Conservation (phyloP, 176 grass and related monocot genomes). For the Musa troglodytarum region DNA sequence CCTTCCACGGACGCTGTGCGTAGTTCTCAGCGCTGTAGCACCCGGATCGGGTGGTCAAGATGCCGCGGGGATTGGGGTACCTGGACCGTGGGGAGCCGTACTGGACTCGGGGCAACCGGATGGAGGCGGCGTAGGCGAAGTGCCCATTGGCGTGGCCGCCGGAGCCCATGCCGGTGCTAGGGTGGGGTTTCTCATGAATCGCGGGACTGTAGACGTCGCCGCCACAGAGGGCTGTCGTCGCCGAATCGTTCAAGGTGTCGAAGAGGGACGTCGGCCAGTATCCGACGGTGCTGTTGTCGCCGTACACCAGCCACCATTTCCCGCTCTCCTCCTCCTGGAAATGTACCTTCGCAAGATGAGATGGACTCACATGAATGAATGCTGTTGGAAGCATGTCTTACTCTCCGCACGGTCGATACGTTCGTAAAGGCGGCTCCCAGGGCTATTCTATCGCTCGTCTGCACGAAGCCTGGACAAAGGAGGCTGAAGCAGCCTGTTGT, state of each 20-base stretch:
- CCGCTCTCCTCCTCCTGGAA: not conserved
- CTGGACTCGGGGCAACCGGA: not conserved
- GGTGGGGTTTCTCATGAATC: not conserved
- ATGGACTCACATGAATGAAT: not conserved
- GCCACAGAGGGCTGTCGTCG: not conserved
- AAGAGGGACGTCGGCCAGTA: not conserved
- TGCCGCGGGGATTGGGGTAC: not conserved
- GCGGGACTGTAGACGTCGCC: not conserved
- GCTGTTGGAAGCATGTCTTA: not conserved
- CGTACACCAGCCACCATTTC: not conserved
- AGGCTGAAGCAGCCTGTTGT: slow-evolving; percentile 1
- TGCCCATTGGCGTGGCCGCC: not conserved
- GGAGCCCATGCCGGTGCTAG: not conserved
- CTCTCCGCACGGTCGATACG: not conserved
- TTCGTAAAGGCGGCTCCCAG: not conserved
- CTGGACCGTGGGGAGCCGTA: not conserved
- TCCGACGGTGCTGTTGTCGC: not conserved
- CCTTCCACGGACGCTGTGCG: not conserved
- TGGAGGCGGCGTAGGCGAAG: not conserved
- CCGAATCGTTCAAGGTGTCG: not conserved
- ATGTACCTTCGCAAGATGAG: not conserved
- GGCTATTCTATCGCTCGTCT: not conserved
- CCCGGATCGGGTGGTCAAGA: not conserved
- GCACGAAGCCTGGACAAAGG: not conserved
- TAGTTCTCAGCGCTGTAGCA: not conserved